phyloP scores from a whole-genome alignment of 352 stramenopile species.

The Phytophthora aleatoria region DNA sequence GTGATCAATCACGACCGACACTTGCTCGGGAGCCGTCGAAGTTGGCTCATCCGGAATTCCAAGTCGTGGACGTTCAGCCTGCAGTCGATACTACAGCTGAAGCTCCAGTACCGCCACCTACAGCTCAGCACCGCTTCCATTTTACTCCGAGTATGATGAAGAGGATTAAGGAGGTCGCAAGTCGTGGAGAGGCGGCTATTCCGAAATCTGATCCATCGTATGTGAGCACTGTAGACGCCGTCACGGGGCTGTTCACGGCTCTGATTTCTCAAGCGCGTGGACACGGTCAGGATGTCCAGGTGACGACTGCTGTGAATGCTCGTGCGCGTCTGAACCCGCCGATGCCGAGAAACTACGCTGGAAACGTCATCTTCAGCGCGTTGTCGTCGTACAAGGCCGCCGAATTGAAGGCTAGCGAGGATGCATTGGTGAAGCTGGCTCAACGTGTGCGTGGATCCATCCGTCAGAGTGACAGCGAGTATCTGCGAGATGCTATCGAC shows the following conservation, averaged over 20 bases:
- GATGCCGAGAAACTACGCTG: slow-evolving; percentile 48
- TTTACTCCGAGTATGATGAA: slow-evolving; percentile 43
- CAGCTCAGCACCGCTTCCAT: slow-evolving; percentile 45
- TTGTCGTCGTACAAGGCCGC: slow-evolving; percentile 35
- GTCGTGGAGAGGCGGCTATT: background rate
- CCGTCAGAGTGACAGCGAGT: slow-evolving; percentile 33
- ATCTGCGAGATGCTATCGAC: slow-evolving; percentile 57
- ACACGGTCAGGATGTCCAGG: slow-evolving; percentile 44
- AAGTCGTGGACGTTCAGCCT: slow-evolving; percentile 6
- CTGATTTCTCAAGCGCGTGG: slow-evolving; percentile 54
- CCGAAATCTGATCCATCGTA: slow-evolving; percentile 25
- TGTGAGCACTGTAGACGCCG: slow-evolving; percentile 57
- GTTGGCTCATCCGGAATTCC: slow-evolving; percentile 53
- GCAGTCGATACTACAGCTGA: background rate
- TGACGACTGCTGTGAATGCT: slow-evolving; percentile 59
- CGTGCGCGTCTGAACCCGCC: slow-evolving; percentile 48
- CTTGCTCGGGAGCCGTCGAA: slow-evolving; percentile 29
- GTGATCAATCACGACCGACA: slow-evolving; percentile 48
- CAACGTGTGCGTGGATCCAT: slow-evolving; percentile 39
- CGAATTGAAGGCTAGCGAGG: slow-evolving; percentile 30
- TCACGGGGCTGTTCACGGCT: slow-evolving; percentile 54
- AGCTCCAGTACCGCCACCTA: slow-evolving; percentile 13
- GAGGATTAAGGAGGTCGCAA: slow-evolving; percentile 41
- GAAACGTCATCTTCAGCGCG: slow-evolving; percentile 64
- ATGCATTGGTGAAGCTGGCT: slow-evolving; percentile 26